phyloP scores from a whole-genome alignment of 176 grass and related monocot genomes.

The Eleusine coracana region DNA sequence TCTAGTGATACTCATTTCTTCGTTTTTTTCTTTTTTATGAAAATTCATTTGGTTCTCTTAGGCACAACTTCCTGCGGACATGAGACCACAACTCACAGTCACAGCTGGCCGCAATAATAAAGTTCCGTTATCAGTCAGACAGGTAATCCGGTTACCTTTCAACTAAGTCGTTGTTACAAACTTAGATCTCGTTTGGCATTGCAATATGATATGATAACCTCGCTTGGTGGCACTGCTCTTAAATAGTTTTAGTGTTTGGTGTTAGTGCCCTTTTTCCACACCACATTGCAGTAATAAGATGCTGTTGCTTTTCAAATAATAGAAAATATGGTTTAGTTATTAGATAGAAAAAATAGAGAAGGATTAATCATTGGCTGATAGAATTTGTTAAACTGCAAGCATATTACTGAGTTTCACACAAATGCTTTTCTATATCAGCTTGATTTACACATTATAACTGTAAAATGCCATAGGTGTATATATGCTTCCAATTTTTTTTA shows the following conservation, averaged over 20 bases:
- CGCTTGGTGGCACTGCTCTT: background rate
- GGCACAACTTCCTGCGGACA: conserved; percentile 80
- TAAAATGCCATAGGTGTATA: background rate
- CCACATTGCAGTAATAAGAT: background rate
- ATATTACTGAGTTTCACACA: background rate
- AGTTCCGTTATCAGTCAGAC: conserved; percentile 71
- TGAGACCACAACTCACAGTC: conserved; percentile 60
- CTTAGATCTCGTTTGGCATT: background rate
- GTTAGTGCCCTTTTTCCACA: background rate
- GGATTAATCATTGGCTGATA: conserved; percentile 3
- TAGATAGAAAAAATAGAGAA: background rate
- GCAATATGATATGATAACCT: background rate
- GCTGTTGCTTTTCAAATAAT: conserved; percentile 9
- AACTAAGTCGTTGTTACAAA: background rate
- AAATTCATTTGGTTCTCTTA: conserved; percentile 44
- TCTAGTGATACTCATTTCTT: conserved; percentile 41
- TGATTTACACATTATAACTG: background rate
- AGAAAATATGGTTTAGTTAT: conserved; percentile 15
- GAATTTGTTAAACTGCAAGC: background rate
- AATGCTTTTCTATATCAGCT: background rate
- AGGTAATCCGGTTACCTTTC: conserved; percentile 52
- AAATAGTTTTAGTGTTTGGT: background rate
- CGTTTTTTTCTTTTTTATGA: conserved; percentile 29
- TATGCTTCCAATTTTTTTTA: conserved; percentile 6
- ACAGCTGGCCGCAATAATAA: conserved; percentile 59